These are phyloP conservation scores for Solanum sejunctum DNA, from an alignment of 257 asterid species.

Conservation along the genomic window DNA sequence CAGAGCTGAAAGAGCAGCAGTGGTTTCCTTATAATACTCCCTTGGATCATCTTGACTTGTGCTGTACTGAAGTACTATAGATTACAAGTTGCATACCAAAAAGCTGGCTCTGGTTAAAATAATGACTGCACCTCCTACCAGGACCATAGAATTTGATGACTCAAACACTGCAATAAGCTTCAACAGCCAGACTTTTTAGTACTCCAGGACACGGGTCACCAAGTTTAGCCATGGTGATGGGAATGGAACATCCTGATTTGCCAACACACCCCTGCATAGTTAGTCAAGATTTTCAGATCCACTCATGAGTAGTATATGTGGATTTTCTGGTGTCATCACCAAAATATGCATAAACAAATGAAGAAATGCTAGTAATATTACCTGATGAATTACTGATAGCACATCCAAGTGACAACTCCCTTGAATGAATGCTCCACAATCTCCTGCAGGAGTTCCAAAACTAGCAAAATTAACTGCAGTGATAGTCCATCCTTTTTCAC, in stretches of 20 bases:
- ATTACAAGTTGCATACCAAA: neutral
- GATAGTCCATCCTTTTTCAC: slow-evolving; percentile 49
- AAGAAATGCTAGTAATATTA: neutral
- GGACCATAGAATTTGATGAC: neutral
- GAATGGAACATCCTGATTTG: slow-evolving; percentile 35
- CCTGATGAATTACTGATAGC: slow-evolving; percentile 31
- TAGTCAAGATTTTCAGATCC: neutral
- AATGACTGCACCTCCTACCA: neutral
- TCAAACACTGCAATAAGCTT: slow-evolving; percentile 44
- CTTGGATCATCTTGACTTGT: neutral
- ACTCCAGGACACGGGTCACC: slow-evolving; percentile 52
- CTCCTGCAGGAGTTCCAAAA: slow-evolving; percentile 49
- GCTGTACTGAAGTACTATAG: neutral
- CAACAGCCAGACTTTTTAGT: slow-evolving; percentile 44
- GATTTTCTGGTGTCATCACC: neutral
- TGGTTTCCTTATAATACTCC: neutral
- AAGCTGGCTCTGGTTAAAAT: neutral
- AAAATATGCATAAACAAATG: neutral
- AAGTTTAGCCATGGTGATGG: slow-evolving; percentile 22
- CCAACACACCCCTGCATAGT: slow-evolving; percentile 45
- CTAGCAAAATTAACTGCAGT: slow-evolving; percentile 40
- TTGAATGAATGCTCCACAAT: slow-evolving; percentile 32
- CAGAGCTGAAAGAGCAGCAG: neutral
- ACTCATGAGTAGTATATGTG: neutral
- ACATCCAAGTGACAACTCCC: slow-evolving; percentile 42